A percentile compares a stretch with the other conserved stretches of the same genome.
Evolutionary conservation across 306 rosid species (phyloP).

Genomic region (Quercus agrifolia): DNA sequence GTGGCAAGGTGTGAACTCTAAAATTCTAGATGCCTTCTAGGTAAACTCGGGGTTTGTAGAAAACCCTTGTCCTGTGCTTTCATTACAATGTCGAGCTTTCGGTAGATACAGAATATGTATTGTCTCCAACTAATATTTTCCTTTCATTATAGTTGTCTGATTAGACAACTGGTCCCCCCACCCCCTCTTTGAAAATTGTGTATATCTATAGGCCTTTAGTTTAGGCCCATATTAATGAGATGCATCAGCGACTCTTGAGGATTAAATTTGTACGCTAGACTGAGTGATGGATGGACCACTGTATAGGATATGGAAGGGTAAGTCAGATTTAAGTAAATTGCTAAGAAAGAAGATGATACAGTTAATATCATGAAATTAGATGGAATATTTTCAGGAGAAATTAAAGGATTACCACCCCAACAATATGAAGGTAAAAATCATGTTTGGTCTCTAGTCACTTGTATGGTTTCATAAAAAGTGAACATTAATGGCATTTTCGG

Average conservation of each 20-base stretch:
- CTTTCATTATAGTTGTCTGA: not conserved
- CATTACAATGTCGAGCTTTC: not conserved
- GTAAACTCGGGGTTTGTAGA: not conserved
- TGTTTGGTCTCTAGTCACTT: not conserved
- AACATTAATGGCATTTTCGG: not conserved
- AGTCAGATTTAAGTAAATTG: not conserved
- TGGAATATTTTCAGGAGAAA: slow-evolving; percentile 9
- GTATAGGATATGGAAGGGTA: slow-evolving; percentile 6
- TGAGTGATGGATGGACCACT: slow-evolving; percentile 38
- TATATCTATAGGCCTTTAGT: not conserved
- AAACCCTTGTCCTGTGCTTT: not conserved
- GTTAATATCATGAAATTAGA: slow-evolving; percentile 12
- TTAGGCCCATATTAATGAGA: not conserved
- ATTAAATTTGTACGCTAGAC: not conserved
- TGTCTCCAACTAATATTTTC: not conserved
- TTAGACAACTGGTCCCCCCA: not conserved
- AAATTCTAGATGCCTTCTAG: not conserved
- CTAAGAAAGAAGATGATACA: slow-evolving; percentile 9
- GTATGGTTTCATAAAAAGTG: not conserved
- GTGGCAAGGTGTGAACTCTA: not conserved
- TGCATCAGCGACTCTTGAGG: slow-evolving; percentile 5
- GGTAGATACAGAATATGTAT: not conserved
- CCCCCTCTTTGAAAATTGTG: slow-evolving; percentile 2
- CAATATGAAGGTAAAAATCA: slow-evolving; percentile 1
- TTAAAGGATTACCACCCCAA: not conserved